Base-by-base conservation (phyloP, 2,329 filamentous ascomycete species). In the Phialophora expanda region DNA sequence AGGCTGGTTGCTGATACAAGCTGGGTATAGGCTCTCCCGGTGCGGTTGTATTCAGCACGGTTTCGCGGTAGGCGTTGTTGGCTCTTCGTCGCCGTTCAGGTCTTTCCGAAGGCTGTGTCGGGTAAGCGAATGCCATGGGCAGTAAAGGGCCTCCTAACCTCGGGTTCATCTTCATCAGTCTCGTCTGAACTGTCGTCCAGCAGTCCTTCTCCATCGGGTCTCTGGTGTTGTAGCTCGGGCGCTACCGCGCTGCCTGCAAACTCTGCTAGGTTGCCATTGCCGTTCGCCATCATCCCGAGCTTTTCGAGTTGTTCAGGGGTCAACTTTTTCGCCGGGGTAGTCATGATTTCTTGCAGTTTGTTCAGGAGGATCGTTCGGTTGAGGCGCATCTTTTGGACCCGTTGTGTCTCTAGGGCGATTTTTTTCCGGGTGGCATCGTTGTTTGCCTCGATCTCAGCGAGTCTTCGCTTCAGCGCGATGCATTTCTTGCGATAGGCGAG, bases 401-500 rank as follows among this genome's bases (percentile, higher is more conserved):
- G 90, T 70, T 93, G 89, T 78, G 91, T 89, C 68, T 96, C 87
- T 56, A 93, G 90, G 48, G 86, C 83, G 69, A 97, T 90, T 59
- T 92, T 90, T 61, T 92, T 82, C 61, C 92, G 87, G 55, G 92
- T 90, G 64, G 90, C 86, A 73, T 97, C 93, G 77, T 97, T 97
- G 75, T 92, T 90, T 66, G 92, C 89, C 77, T 98, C 93, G 73
- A 98, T 92, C 77, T 97, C 93, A 76, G 89, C 90, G 70, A 95
- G 91, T 67, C 95, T 90, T 73, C 92, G 90, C 81, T 96, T 96
- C 24, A 99, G 86, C 73, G 96, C 91, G 76, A 97, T 92, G 78
- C 94, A 98, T 87, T 99, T 98, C 70, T 92, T 88, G 74, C 95
- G 93, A 80, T 98, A 99, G 58, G 94, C 93, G 77, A 94, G 90